Evolutionary conservation across 805 yeast genomes (phyloP).

Genomic region (Candida sonorensis): DNA sequence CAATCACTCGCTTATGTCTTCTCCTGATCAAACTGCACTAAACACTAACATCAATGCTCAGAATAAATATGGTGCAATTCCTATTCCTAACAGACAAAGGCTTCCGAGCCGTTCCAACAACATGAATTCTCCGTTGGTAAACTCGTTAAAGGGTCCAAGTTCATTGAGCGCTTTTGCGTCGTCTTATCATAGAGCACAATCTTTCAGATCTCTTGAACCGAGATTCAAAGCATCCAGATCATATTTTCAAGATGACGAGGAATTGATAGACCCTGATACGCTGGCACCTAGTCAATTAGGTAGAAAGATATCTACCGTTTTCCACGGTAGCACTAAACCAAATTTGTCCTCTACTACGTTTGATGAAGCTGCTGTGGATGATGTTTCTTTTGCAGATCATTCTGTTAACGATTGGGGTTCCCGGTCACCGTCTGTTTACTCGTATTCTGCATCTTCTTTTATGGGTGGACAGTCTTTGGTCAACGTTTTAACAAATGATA

Average conservation of each 20-base stretch:
- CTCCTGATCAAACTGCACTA: constrained; percentile 7
- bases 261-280: constrained; percentile 60
- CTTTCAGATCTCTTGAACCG: constrained; percentile 48
- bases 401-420: constrained; percentile 23
- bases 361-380: constrained; percentile 36
- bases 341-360: constrained; percentile 18
- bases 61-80: constrained; percentile 15
- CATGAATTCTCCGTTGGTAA: constrained; percentile 41
- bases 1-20: not conserved
- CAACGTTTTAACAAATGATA: constrained; percentile 18
- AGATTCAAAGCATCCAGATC: constrained; percentile 56
- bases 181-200: constrained; percentile 73
- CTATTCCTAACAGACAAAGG: constrained; percentile 17
- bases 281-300: constrained; percentile 62
- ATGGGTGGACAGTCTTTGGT: constrained; percentile 11
- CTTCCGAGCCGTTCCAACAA: constrained; percentile 12
- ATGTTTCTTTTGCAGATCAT: constrained; percentile 33
- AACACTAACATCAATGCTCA: constrained; percentile 1
- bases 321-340: constrained; percentile 13
- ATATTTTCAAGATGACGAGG: constrained; percentile 57
- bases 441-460: constrained; percentile 20
- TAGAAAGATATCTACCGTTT: constrained; percentile 53
- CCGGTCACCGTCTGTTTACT: constrained; percentile 21
- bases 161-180: constrained; percentile 75
- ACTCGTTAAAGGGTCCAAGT: constrained; percentile 55